Evolutionary conservation across 1,284 basidiomycete species (phyloP), one percentile per base, ranked within the genome.

Genomic region (Melanopsichium pennsylvanicum): DNA sequence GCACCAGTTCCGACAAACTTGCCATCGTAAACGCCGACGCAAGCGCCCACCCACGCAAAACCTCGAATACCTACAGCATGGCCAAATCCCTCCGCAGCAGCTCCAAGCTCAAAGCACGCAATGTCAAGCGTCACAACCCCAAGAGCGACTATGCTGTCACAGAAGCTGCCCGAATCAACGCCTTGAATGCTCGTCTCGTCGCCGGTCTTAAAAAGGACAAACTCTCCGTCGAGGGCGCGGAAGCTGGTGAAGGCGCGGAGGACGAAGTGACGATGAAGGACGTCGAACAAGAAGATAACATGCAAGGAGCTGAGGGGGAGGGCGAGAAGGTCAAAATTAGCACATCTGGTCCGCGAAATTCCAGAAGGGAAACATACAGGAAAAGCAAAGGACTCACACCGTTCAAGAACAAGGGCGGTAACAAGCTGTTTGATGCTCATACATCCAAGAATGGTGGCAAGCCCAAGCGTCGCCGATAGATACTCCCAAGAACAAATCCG

Each of bases 1-100:
- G n/a, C n/a, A n/a, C n/a, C n/a, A n/a, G n/a, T n/a, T n/a, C n/a
- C n/a, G n/a, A n/a, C n/a, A n/a, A n/a, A n/a, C n/a, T n/a, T n/a
- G n/a, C n/a, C n/a, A n/a, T n/a, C n/a, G n/a, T n/a, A n/a, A n/a
- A n/a, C n/a, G n/a, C n/a, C n/a, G 1, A 33, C 19, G 9, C 19
- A 45, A 25, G 13, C 42, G 8, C n/a, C 16, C 10, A 21, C 31
- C 11, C 31, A n/a, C 16, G 8, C 29, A 19, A 4, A 27, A 22
- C n/a, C n/a, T 19, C 31, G 13, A 23, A 32, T 19, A 12, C 11
- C 3, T n/a, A 15, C 36, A 79, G 71, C 35, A 95, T 97, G 94
- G 93, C 91, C 55, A 97, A 97, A 85, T 93, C 92, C 35, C 87
- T 90, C 45, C 87, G 93, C 78, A 91, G 92, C 16, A 95, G 93